Conservation (phyloP, 2,329 filamentous ascomycete species). For the Hypoxylon sp. region DNA sequence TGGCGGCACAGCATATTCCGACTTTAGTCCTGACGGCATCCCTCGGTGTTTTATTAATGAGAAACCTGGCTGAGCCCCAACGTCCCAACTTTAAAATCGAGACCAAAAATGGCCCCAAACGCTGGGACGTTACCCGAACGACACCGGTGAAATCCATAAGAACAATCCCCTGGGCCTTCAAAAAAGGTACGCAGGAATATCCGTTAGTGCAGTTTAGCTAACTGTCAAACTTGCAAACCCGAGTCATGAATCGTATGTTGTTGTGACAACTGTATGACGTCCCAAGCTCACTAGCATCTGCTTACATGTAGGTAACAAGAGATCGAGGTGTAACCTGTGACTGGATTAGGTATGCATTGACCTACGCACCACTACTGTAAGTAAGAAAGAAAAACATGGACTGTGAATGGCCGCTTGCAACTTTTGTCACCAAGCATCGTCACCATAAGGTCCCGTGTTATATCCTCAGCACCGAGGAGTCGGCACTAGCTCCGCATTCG, state of each 20-base stretch:
- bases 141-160: slow-evolving; percentile 6
- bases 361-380: slow-evolving; percentile 13
- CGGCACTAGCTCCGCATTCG: slow-evolving; percentile 17
- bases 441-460: slow-evolving; percentile 28
- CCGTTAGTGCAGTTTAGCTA: not conserved
- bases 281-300: slow-evolving; percentile 19
- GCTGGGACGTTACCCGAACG: slow-evolving; percentile 18
- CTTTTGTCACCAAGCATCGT: slow-evolving; percentile 33
- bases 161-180: not conserved
- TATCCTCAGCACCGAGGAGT: slow-evolving; percentile 26
- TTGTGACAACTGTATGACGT: slow-evolving; percentile 38
- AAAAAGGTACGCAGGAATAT: slow-evolving; percentile 9
- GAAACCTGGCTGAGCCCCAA: slow-evolving; percentile 25
- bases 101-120: slow-evolving; percentile 22
- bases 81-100: slow-evolving; percentile 15
- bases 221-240: slow-evolving; percentile 9
- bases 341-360: slow-evolving; percentile 20
- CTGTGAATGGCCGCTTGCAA: slow-evolving; percentile 11
- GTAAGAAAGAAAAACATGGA: slow-evolving; percentile 11
- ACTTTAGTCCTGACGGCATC: slow-evolving; percentile 3
- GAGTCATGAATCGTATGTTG: slow-evolving; percentile 10
- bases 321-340: slow-evolving; percentile 24
- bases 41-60: slow-evolving; percentile 32
- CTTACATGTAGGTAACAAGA: slow-evolving; percentile 24
- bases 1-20: slow-evolving; percentile 16